Conservation (phyloP, 139 green algal species). For the Chlamydomonas incerta region DNA sequence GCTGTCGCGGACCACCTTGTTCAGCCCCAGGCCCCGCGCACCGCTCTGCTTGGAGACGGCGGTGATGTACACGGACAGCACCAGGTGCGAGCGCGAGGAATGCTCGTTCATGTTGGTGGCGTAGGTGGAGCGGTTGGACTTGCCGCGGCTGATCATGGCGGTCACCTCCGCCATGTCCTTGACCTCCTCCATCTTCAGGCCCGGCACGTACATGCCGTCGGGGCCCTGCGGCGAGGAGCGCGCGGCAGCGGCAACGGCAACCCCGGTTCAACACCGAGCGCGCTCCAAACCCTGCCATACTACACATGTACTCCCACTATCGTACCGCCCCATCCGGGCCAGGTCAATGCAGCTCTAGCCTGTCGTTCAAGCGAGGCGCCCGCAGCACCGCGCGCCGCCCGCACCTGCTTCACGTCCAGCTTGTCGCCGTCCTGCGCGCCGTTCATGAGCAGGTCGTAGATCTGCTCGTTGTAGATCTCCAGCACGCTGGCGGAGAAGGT, state of each 20-base stretch:
- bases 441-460: conserved; percentile 68
- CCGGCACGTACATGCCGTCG: conserved; percentile 64
- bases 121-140: conserved; percentile 68
- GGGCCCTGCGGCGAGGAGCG: conserved; percentile 32
- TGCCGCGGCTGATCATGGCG: conserved; percentile 61
- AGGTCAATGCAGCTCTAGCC: too few relatives aligned
- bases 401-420: conserved; percentile 73
- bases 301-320: too few relatives aligned
- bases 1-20: too few relatives aligned
- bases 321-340: too few relatives aligned
- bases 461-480: conserved; percentile 87
- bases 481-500: conserved; percentile 71
- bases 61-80: conserved; percentile 73
- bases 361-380: too few relatives aligned
- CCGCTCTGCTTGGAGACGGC: conserved; percentile 10
- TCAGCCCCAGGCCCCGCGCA: too few relatives aligned
- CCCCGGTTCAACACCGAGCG: too few relatives aligned
- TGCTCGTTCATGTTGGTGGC: conserved; percentile 89
- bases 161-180: conserved; percentile 50
- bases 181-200: conserved; percentile 59
- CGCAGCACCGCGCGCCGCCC: background rate
- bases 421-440: conserved; percentile 67
- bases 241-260: too few relatives aligned
- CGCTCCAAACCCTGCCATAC: too few relatives aligned
- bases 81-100: conserved; percentile 74